These are phyloP conservation scores for Teratosphaeria destructans DNA, from an alignment of 2,329 filamentous ascomycete species.

Conservation along the genomic window DNA sequence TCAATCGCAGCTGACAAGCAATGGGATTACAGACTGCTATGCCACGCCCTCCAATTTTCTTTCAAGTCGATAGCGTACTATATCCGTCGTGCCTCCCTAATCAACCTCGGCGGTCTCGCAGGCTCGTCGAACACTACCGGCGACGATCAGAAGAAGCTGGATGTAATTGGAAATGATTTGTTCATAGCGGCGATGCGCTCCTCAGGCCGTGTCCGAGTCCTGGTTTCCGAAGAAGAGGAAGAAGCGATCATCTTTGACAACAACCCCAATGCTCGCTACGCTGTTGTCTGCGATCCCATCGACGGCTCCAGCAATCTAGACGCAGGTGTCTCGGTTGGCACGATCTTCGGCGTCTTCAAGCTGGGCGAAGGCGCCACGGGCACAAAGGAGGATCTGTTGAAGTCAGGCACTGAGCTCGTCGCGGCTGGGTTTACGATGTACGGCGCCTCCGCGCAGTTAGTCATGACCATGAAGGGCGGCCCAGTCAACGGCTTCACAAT, in stretches of 20 bases:
- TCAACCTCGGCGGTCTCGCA: constrained; percentile 80
- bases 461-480: constrained; percentile 91
- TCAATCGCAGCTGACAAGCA: constrained; percentile 8
- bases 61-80: constrained; percentile 99
- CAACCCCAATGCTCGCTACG: constrained; percentile 68
- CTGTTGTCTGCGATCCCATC: constrained; percentile 94
- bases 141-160: constrained; percentile 98
- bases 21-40: constrained; percentile 58
- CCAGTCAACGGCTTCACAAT: constrained; percentile 95
- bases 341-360: constrained; percentile 92
- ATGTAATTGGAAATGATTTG: constrained; percentile 96
- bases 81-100: constrained; percentile 87
- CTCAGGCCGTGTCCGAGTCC: constrained; percentile 76
- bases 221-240: constrained; percentile 98
- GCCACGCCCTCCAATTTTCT: constrained; percentile 95
- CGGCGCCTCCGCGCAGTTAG: constrained; percentile 88
- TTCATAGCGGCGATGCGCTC: constrained; percentile 94
- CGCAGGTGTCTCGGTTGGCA: constrained; percentile 93
- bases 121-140: constrained; percentile 91
- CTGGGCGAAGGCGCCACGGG: constrained; percentile 65
- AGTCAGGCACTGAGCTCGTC: constrained; percentile 81
- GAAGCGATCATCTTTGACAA: constrained; percentile 78
- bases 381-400: constrained; percentile 74
- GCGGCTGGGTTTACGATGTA: constrained; percentile 99
- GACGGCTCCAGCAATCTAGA: constrained; percentile 97